These are phyloP conservation scores for Teratosphaeria nubilosa DNA, from an alignment of 2,329 filamentous ascomycete genomes.

Conservation along the genomic window DNA sequence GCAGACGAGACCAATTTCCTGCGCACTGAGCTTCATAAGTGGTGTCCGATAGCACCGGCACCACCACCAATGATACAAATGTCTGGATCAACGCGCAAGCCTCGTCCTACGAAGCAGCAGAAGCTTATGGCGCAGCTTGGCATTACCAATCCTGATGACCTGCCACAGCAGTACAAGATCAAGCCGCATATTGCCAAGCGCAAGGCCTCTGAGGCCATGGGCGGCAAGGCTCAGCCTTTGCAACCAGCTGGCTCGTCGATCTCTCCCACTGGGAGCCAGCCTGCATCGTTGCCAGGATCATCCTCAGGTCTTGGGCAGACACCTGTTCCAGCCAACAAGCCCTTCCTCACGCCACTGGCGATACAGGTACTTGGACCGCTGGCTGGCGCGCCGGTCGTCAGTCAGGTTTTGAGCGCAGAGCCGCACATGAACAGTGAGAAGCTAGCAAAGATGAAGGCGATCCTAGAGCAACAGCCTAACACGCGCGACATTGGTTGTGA, in stretches of 20 bases:
- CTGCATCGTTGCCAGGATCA: constrained; percentile 4
- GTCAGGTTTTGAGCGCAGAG: constrained; percentile 13
- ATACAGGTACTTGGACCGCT: constrained; percentile 16
- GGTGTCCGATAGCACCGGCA: constrained; percentile 79
- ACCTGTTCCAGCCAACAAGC: constrained; percentile 6
- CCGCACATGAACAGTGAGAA: constrained; percentile 20
- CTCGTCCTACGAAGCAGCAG: constrained; percentile 90
- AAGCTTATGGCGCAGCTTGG: constrained; percentile 85
- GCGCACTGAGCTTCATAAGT: constrained; percentile 88
- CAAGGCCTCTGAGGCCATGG: constrained; percentile 38
- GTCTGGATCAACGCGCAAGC: constrained; percentile 88
- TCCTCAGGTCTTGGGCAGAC: constrained; percentile 2
- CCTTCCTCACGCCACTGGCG: constrained; percentile 14
- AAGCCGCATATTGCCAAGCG: constrained; percentile 66
- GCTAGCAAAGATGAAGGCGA: constrained; percentile 15
- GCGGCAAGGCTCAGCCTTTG: constrained; percentile 13
- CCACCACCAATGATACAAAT: constrained; percentile 77
- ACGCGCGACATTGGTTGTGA: constrained; percentile 10
- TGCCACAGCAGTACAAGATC: constrained; percentile 71
- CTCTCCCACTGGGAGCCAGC: constrained; percentile 13
- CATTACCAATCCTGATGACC: constrained; percentile 79
- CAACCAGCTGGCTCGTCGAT: constrained; percentile 21
- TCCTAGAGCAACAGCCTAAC: constrained; percentile 11
- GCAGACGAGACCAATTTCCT: constrained; percentile 96
- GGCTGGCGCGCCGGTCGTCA: constrained; percentile 16